phyloP scores from a whole-genome alignment of 768 basidiomycete species.

The Leccinum subgranulosum region DNA sequence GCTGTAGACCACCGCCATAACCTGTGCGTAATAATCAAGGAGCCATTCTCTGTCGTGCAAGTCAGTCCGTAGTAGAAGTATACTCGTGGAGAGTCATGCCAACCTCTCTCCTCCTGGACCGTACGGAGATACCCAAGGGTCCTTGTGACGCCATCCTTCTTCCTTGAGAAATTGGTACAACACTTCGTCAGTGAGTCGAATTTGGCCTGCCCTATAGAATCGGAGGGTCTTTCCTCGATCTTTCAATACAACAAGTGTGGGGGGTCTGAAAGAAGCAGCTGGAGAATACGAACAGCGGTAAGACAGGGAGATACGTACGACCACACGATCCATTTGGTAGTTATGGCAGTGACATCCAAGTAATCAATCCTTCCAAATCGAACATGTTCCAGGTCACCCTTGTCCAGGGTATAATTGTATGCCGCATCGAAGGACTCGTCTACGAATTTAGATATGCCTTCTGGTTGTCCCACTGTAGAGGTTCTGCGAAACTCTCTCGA shows the following conservation, averaged over 20 bases:
- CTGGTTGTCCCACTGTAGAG: conserved; percentile 53
- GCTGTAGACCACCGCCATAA: conserved; percentile 51
- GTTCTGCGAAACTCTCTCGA: conserved; percentile 39
- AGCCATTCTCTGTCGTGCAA: conserved; percentile 55
- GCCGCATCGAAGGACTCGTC: conserved; percentile 75
- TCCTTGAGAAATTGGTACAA: conserved; percentile 65
- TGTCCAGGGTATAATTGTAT: conserved; percentile 58
- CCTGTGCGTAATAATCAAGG: conserved; percentile 55
- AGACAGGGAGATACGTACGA: conserved; percentile 47
- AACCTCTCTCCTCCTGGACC: conserved; percentile 78
- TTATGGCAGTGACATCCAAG: conserved; percentile 75
- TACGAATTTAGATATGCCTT: conserved; percentile 65
- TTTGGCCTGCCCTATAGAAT: conserved; percentile 66
- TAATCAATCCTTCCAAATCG: conserved; percentile 89
- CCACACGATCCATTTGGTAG: conserved; percentile 86
- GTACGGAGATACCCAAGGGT: conserved; percentile 66
- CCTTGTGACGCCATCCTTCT: conserved; percentile 59
- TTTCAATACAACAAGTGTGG: conserved; percentile 65
- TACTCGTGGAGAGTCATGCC: conserved; percentile 2
- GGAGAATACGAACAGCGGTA: background rate
- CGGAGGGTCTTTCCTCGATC: conserved; percentile 77
- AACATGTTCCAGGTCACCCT: conserved; percentile 64
- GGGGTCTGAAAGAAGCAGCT: conserved; percentile 51
- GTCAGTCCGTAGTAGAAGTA: conserved; percentile 8
- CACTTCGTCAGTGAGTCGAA: conserved; percentile 57